Base-by-base conservation (phyloP, 768 basidiomycete genomes). In the Tulasnella sp. region DNA sequence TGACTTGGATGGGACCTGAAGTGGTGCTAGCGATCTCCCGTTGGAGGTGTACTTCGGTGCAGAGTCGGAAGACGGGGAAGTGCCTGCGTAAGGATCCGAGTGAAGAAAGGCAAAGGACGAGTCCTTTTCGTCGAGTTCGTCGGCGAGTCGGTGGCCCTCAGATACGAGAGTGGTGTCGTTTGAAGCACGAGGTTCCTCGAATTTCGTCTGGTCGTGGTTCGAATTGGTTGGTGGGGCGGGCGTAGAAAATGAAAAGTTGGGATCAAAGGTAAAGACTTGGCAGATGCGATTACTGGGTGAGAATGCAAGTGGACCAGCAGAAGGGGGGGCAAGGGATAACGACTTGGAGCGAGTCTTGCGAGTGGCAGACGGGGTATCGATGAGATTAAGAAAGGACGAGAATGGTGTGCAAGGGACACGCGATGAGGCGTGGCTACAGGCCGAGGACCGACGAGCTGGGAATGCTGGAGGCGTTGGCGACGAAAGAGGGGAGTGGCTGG, bases 51-150 rank as follows among this genome's bases (percentile, higher is more conserved):
- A 52, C 25, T 35, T 35, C 23, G 14, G 50, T 15, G 35, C 25
- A 7, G 14, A 23, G 2, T n/a, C n/a, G 25, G 29, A 35, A 25
- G 50, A 17, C 11, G 36, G 36, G n/a, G 36, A 11, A n/a, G 11
- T 11, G n/a, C 36, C 17, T 11, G 11, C 11, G 50, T 52, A 34
- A 35, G 50, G 50, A 34, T 52, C 50, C 25, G 50, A 35, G 32
- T 21, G 50, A 21, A 52, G 50, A 36, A 52, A 52, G 21, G 50
- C n/a, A 19, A 52, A 52, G 50, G 34, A 34, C 36, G 50, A 35
- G 32, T 39, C 12, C 36, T 52, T 34, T 36, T 52, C n/a, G n/a
- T 25, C 25, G 45, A 15, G 21, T 48, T 48, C 27, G 25, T 52
- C 36, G 34, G 36, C 32, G 37, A 36, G 50, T 52, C 37, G 27